Conservation (phyloP, 2,329 filamentous ascomycete species). For the Penicillium sp. region DNA sequence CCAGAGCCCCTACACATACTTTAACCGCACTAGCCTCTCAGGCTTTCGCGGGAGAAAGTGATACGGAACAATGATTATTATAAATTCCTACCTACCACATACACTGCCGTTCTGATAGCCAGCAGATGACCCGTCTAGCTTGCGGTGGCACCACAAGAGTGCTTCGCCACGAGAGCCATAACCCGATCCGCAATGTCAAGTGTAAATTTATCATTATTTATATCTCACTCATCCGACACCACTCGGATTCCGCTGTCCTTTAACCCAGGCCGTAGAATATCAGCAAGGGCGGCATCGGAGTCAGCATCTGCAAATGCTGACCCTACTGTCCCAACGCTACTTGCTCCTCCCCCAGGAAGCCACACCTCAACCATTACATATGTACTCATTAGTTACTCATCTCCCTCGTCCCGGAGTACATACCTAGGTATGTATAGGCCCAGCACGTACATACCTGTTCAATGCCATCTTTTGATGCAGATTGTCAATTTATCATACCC, state of each 20-base stretch:
- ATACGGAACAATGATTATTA: neutral
- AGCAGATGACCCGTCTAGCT: neutral
- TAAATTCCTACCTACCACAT: neutral
- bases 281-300: neutral
- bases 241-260: neutral
- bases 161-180: neutral
- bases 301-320: neutral
- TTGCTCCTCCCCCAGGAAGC: neutral
- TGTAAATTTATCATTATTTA: neutral
- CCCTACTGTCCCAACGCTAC: neutral
- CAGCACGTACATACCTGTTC: too few relatives aligned
- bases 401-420: too few relatives aligned
- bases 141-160: neutral
- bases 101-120: neutral
- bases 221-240: neutral
- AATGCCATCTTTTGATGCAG: too few relatives aligned
- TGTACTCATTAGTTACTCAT: too few relatives aligned
- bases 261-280: neutral
- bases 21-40: too few relatives aligned
- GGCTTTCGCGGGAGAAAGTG: neutral
- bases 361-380: neutral
- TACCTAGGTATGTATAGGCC: too few relatives aligned
- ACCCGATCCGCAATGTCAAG: neutral
- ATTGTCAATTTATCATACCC: too few relatives aligned
- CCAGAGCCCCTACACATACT: too few relatives aligned